Evolutionary conservation across 2,329 filamentous ascomycete species (phyloP).

Genomic region (Hymenoscyphus linearis): DNA sequence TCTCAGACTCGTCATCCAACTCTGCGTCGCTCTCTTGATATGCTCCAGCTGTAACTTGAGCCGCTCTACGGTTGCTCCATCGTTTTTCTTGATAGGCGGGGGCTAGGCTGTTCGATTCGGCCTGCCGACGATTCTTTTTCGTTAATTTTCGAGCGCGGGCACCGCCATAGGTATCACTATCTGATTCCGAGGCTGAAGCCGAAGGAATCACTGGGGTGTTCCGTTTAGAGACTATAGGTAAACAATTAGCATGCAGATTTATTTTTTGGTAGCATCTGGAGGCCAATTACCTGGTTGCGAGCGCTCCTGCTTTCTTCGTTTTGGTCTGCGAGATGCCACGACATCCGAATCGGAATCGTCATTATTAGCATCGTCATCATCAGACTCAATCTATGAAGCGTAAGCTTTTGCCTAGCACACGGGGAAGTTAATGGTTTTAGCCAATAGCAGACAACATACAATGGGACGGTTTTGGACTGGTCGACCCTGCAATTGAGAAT

Average conservation of each 20-base stretch:
- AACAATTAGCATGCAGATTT: slow-evolving; percentile 12
- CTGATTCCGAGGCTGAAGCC: slow-evolving; percentile 62
- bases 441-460: slow-evolving; percentile 37
- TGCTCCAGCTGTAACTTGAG: slow-evolving; percentile 58
- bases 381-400: slow-evolving; percentile 49
- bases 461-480: slow-evolving; percentile 49
- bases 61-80: slow-evolving; percentile 83
- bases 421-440: slow-evolving; percentile 9
- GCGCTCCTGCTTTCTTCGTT: slow-evolving; percentile 63
- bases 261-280: slow-evolving; percentile 11
- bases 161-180: slow-evolving; percentile 71
- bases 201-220: slow-evolving; percentile 51
- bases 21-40: slow-evolving; percentile 66
- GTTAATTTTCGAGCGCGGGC: slow-evolving; percentile 62
- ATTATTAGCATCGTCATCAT: slow-evolving; percentile 41
- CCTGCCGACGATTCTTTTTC: slow-evolving; percentile 74
- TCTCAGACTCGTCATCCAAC: slow-evolving; percentile 58
- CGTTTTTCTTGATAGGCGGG: slow-evolving; percentile 74
- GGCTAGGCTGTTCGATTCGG: slow-evolving; percentile 55
- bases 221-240: slow-evolving; percentile 50
- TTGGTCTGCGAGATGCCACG: slow-evolving; percentile 52
- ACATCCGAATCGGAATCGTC: slow-evolving; percentile 72
- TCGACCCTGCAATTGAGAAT: slow-evolving; percentile 40
- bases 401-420: slow-evolving; percentile 14
- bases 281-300: slow-evolving; percentile 55